phyloP scores from a whole-genome alignment of 768 basidiomycete genomes.

The Lanmaoa rubissima region DNA sequence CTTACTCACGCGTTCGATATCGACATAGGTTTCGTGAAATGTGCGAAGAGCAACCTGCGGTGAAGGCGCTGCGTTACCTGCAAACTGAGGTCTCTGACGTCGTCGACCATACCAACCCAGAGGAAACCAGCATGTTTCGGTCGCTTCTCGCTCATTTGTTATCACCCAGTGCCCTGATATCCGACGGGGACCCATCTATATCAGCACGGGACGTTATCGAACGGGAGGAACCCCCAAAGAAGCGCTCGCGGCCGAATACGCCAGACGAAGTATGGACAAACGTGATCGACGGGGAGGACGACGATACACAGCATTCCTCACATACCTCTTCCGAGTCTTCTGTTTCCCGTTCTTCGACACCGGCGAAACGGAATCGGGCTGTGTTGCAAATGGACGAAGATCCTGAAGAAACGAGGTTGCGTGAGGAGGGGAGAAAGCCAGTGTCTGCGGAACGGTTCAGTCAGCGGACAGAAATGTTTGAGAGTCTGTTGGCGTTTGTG shows the following conservation, averaged over 20 bases:
- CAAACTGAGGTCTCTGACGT: constrained; percentile 67
- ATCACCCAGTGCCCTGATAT: constrained; percentile 30
- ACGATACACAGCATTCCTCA: constrained; percentile 3
- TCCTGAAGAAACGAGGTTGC: constrained; percentile 21
- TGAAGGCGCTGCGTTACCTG: constrained; percentile 70
- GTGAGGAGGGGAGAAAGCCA: constrained; percentile 30
- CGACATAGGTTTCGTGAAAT: constrained; percentile 73
- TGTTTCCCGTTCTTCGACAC: neutral
- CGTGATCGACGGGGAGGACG: constrained; percentile 36
- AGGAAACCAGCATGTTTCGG: constrained; percentile 63
- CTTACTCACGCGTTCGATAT: neutral
- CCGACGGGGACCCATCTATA: neutral
- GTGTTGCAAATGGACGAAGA: constrained; percentile 31
- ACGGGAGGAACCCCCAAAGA: constrained; percentile 38
- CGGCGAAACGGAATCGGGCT: constrained; percentile 20
- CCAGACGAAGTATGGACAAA: constrained; percentile 45
- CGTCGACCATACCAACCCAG: constrained; percentile 63
- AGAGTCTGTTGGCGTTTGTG: constrained; percentile 62
- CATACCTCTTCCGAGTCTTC: constrained; percentile 1
- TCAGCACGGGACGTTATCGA: constrained; percentile 18
- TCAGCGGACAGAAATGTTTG: constrained; percentile 71
- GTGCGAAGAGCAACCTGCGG: constrained; percentile 56
- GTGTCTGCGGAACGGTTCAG: constrained; percentile 50
- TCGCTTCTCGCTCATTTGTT: constrained; percentile 65
- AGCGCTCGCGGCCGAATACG: constrained; percentile 44